phyloP scores from a whole-genome alignment of 371 early-diverging fungal species.

The Catenaria anguillulae region DNA sequence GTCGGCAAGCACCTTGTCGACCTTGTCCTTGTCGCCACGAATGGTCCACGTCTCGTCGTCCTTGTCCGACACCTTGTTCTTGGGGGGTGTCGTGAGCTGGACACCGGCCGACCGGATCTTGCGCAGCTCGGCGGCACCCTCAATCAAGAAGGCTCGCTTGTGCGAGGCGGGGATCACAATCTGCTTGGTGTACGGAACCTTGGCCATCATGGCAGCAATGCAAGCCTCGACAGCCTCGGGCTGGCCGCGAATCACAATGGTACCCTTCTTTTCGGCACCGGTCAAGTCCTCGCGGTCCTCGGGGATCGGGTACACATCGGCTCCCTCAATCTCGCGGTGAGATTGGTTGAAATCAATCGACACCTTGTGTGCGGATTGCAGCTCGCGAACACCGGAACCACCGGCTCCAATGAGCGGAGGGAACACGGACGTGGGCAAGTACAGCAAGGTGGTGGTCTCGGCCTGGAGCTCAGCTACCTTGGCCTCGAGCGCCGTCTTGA shows the following conservation, averaged over 20 bases:
- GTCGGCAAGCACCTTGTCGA: neutral
- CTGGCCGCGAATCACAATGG: neutral
- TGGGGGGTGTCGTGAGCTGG: slow-evolving; percentile 23
- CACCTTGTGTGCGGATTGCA: slow-evolving; percentile 36
- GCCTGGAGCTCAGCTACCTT: slow-evolving; percentile 30
- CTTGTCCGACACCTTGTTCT: slow-evolving; percentile 13
- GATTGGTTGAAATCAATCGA: slow-evolving; percentile 36
- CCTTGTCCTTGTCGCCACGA: neutral
- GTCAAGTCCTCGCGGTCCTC: slow-evolving; percentile 41
- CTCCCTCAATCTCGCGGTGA: neutral
- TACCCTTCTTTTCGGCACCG: slow-evolving; percentile 16
- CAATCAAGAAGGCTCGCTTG: slow-evolving; percentile 4
- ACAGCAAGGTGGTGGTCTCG: slow-evolving; percentile 24
- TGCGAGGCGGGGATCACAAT: slow-evolving; percentile 19
- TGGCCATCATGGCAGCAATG: neutral
- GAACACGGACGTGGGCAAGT: slow-evolving; percentile 37
- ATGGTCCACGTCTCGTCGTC: slow-evolving; percentile 9
- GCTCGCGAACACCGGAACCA: slow-evolving; percentile 35
- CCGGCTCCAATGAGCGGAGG: slow-evolving; percentile 47
- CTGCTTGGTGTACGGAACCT: slow-evolving; percentile 11
- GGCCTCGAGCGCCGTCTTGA: slow-evolving; percentile 29
- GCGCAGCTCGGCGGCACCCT: slow-evolving; percentile 26
- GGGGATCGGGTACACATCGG: slow-evolving; percentile 34
- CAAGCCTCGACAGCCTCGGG: neutral
- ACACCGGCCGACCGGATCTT: slow-evolving; percentile 31